Percentiles rank a stretch among this genome's conserved stretches.
These are phyloP conservation scores for Malassezia equina DNA, from an alignment of 1,284 basidiomycete species.

Conservation along the genomic window DNA sequence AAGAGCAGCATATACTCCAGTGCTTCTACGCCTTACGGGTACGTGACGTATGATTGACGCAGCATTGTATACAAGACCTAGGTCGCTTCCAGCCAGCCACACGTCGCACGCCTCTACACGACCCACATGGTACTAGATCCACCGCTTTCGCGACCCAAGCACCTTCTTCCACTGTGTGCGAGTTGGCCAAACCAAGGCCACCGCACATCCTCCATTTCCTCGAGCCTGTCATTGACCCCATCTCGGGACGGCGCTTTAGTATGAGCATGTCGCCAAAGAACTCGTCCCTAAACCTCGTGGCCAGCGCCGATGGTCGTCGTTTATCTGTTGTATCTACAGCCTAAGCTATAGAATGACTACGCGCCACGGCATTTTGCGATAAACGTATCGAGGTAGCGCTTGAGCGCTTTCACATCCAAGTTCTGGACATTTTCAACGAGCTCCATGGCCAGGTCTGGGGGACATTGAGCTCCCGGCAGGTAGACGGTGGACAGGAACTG, in stretches of 20 bases:
- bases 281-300: neutral
- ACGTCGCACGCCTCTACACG: no score
- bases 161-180: no score
- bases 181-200: neutral
- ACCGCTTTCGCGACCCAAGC: neutral
- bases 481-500: conserved; percentile 70
- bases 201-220: neutral
- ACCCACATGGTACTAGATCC: neutral
- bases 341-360: neutral
- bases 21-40: neutral
- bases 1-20: neutral
- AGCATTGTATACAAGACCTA: conserved; percentile 3
- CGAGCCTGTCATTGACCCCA: neutral
- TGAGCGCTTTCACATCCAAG: conserved; percentile 66
- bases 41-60: neutral
- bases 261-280: neutral
- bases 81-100: neutral
- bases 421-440: conserved; percentile 51
- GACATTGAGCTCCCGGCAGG: conserved; percentile 80
- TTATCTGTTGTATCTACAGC: neutral
- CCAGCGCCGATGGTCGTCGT: neutral
- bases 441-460: conserved; percentile 64
- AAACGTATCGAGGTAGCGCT: conserved; percentile 32
- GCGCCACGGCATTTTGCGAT: conserved; percentile 26
- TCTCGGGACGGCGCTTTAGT: neutral